Evolutionary conservation across 768 basidiomycete genomes (phyloP).

Genomic region (Russula compacta): DNA sequence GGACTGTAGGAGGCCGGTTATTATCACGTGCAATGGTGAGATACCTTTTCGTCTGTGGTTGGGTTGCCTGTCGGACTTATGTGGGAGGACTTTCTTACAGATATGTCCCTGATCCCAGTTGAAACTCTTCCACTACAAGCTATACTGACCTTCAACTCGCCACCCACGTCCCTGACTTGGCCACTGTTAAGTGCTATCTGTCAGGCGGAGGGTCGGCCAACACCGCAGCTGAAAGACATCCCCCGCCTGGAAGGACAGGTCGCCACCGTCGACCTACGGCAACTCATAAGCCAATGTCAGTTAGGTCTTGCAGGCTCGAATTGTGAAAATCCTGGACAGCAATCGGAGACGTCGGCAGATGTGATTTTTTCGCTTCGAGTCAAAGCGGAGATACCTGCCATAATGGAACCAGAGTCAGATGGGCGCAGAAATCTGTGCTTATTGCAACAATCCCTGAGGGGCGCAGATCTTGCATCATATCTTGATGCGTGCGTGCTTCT

Average conservation of each 20-base stretch:
- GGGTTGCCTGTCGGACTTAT: constrained; percentile 7
- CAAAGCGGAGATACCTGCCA: not conserved
- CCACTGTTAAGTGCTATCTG: constrained; percentile 21
- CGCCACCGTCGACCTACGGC: constrained; percentile 15
- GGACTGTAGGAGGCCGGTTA: constrained; percentile 77
- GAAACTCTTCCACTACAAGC: constrained; percentile 70
- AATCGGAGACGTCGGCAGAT: not conserved
- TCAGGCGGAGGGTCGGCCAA: constrained; percentile 14
- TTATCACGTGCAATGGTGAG: constrained; percentile 93
- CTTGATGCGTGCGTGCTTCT: constrained; percentile 15
- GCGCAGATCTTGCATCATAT: constrained; percentile 16
- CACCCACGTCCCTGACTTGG: constrained; percentile 19
- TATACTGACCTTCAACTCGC: constrained; percentile 49
- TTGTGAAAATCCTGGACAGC: not conserved
- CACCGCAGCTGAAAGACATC: not conserved
- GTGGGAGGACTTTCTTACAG: constrained; percentile 31
- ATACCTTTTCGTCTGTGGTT: not conserved
- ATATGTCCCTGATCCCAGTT: constrained; percentile 62
- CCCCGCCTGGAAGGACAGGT: not conserved
- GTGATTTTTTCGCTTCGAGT: constrained; percentile 8
- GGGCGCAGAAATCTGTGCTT: constrained; percentile 1
- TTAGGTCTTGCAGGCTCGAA: constrained; percentile 9
- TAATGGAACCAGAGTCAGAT: not conserved
- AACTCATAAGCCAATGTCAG: constrained; percentile 16
- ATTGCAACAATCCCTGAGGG: constrained; percentile 6